These are phyloP conservation scores for Termitomyces sp. DNA, from an alignment of 768 basidiomycete species.

Conservation along the genomic window DNA sequence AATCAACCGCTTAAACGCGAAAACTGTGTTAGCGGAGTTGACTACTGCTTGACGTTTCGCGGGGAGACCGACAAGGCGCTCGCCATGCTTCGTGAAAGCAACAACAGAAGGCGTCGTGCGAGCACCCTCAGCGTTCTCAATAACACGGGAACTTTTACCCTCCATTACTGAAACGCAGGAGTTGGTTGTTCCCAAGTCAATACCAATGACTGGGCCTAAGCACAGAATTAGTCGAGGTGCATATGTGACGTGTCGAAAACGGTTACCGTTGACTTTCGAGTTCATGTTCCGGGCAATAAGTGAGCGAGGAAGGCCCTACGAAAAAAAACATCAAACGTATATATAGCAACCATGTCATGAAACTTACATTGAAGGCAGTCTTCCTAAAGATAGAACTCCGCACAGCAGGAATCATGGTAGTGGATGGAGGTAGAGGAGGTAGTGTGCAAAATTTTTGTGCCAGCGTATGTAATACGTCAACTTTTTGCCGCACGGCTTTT, in stretches of 20 bases:
- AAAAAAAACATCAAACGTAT: constrained; percentile 8
- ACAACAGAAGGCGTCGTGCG: constrained; percentile 98
- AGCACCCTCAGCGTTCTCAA: constrained; percentile 97
- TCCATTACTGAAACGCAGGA: constrained; percentile 95
- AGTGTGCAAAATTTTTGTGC: constrained; percentile 43
- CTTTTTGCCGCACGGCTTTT: constrained; percentile 33
- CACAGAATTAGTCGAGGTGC: constrained; percentile 1
- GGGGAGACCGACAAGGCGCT: constrained; percentile 92
- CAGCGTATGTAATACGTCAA: constrained; percentile 31
- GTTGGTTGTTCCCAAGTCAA: constrained; percentile 94
- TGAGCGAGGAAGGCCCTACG: constrained; percentile 63
- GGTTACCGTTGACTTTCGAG: constrained; percentile 84
- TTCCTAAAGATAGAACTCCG: constrained; percentile 57
- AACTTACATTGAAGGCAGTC: constrained; percentile 53
- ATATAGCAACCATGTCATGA: background rate
- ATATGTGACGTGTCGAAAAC: constrained; percentile 14
- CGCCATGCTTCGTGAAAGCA: constrained; percentile 98
- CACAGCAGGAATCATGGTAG: constrained; percentile 71
- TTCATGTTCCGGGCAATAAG: constrained; percentile 91
- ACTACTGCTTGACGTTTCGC: constrained; percentile 98
- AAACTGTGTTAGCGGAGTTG: constrained; percentile 91
- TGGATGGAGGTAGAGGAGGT: constrained; percentile 42
- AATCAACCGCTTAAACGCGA: constrained; percentile 91
- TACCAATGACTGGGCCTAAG: constrained; percentile 86
- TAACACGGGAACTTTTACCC: constrained; percentile 89